Conservation (phyloP, 306 rosid species). For the Cucurbita ficifolia region DNA sequence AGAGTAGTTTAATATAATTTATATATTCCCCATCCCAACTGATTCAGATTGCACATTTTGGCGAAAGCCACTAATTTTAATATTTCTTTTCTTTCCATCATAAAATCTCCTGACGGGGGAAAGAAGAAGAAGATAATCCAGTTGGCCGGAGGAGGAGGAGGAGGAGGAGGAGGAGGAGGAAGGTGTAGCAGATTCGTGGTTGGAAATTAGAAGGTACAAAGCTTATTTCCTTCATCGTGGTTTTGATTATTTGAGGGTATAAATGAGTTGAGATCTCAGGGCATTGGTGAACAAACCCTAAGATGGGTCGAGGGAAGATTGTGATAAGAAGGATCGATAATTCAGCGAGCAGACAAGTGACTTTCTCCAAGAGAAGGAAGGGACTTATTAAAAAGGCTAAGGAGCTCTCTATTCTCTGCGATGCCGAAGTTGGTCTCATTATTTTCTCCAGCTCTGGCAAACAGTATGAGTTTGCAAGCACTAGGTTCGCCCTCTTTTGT, state of each 20-base stretch:
- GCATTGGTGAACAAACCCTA: background rate
- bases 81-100: background rate
- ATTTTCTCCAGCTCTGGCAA: conserved; percentile 71
- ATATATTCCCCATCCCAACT: background rate
- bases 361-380: conserved; percentile 86
- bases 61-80: background rate
- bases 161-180: too few relatives aligned
- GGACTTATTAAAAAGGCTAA: conserved; percentile 81
- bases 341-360: conserved; percentile 68
- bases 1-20: background rate
- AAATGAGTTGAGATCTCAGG: too few relatives aligned
- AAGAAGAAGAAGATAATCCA: background rate
- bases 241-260: too few relatives aligned
- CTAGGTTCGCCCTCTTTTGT: conserved; percentile 23
- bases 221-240: too few relatives aligned
- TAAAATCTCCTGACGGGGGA: background rate
- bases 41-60: background rate
- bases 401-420: conserved; percentile 72
- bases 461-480: conserved; percentile 65
- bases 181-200: too few relatives aligned
- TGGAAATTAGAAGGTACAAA: too few relatives aligned
- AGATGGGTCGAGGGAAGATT: conserved; percentile 88
- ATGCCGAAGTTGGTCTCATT: conserved; percentile 66
- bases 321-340: conserved; percentile 71
- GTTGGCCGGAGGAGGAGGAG: background rate